Base-by-base conservation (phyloP, 2,329 filamentous ascomycete species). In the Microdochium bolleyi region DNA sequence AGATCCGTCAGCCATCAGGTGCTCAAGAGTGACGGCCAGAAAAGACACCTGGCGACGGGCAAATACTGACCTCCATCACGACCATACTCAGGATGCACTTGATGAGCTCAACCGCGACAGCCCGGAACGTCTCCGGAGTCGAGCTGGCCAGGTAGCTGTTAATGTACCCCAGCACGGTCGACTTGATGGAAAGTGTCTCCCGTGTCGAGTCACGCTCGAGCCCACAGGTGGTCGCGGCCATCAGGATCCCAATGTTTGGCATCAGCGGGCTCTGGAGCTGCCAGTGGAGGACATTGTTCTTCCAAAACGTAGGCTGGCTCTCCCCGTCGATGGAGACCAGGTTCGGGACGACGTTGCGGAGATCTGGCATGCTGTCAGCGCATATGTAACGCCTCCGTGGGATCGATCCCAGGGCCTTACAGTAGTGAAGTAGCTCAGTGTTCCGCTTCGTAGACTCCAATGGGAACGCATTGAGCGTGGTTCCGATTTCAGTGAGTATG, bases 401-500 rank as follows among this genome's bases (percentile, higher is more conserved):
- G n/a, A n/a, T n/a, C n/a, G n/a, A n/a, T n/a, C n/a, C n/a, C n/a
- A n/a, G n/a, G n/a, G n/a, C n/a, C 62, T 54, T 52, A 65, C 63
- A 65, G 41, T 65, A 62, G 25, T 61, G 57, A 13, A 66, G 55
- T 22, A 65, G 54, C 51, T 65, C 58, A 3, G 57, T 54, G 41
- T 64, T 62, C 2, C 58, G 54, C 16, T 52, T 53, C 1, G 60
- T 57, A 10, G 57, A 19, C 7, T 60, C 59, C 30, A 65, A 58
- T 16, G 60, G 59, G 48, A 65, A 53, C 3, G 54, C 55, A 65
- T 54, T 74, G 74, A 67, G 72, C 72, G 63, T 76, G 69, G 51
- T 59, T 7, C 41, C 41, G 52, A 38, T 54, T 56, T 62, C 54
- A 1, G 57, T 53, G 27, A 62, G 56, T 38, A 61, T 57, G 25